These are phyloP conservation scores for Pythium phragmiticola DNA, from an alignment of 352 stramenopile species.

Conservation along the genomic window DNA sequence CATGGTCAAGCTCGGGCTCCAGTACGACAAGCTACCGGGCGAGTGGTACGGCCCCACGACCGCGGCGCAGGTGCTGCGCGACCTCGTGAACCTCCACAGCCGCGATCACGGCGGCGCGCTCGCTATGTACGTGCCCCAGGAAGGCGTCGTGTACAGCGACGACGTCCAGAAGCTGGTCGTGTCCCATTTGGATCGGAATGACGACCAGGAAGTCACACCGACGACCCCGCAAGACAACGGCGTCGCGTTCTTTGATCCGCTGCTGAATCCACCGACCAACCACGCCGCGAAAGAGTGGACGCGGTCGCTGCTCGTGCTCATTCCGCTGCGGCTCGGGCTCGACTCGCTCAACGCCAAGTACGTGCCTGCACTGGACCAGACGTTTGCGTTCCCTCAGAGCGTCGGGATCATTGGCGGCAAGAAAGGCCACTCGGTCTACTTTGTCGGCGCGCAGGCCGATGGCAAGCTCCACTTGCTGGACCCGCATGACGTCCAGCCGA, in stretches of 20 bases:
- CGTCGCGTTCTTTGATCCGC: slow-evolving; percentile 74
- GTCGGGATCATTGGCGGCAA: slow-evolving; percentile 94
- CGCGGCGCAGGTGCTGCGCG: slow-evolving; percentile 84
- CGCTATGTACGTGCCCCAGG: slow-evolving; percentile 81
- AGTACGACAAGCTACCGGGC: slow-evolving; percentile 90
- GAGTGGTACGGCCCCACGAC: slow-evolving; percentile 93
- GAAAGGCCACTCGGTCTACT: slow-evolving; percentile 94
- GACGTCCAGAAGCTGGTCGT: slow-evolving; percentile 73
- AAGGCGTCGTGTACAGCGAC: slow-evolving; percentile 80
- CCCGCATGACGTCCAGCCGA: slow-evolving; percentile 75
- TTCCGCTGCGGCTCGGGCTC: slow-evolving; percentile 91
- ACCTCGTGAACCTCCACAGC: slow-evolving; percentile 77
- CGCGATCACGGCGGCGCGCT: slow-evolving; percentile 43
- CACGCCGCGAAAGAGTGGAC: slow-evolving; percentile 70
- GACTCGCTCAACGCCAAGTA: slow-evolving; percentile 85
- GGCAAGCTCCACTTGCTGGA: slow-evolving; percentile 77
- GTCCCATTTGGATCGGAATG: slow-evolving; percentile 46
- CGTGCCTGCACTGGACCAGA: slow-evolving; percentile 68
- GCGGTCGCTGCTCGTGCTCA: slow-evolving; percentile 88
- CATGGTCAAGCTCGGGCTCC: slow-evolving; percentile 88
- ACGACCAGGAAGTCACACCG: slow-evolving; percentile 2
- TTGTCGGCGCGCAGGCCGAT: slow-evolving; percentile 89
- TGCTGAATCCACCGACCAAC: slow-evolving; percentile 67
- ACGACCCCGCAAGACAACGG: slow-evolving; percentile 8
- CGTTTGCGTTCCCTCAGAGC: slow-evolving; percentile 90